Conservation (phyloP, 352 stramenopile species). For the Phytopythium mirpurense region DNA sequence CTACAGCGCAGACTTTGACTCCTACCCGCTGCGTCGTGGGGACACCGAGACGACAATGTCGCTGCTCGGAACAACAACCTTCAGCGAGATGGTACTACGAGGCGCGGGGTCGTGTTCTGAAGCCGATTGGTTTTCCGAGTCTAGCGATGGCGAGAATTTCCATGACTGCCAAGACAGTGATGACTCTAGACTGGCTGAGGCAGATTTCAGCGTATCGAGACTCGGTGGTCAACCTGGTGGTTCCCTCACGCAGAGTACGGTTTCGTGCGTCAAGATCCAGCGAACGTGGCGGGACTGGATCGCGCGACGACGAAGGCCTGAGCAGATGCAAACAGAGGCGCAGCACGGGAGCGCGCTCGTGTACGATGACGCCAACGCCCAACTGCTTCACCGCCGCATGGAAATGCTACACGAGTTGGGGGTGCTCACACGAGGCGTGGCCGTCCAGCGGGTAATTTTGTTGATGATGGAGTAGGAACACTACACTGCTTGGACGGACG, state of each 20-base stretch:
- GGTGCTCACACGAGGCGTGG: conserved; percentile 1
- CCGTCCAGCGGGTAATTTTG: not conserved
- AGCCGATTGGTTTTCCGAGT: conserved; percentile 1
- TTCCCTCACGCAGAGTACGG: not conserved
- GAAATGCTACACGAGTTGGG: not conserved
- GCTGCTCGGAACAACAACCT: conserved; percentile 13
- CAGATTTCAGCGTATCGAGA: too few relatives aligned
- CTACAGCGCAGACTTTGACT: not conserved
- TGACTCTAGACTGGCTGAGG: not conserved
- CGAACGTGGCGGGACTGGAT: conserved; percentile 13
- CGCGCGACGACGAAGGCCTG: not conserved
- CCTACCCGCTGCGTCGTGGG: conserved; percentile 10
- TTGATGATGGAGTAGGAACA: too few relatives aligned
- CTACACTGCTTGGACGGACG: not conserved
- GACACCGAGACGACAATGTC: conserved; percentile 30
- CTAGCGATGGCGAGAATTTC: conserved; percentile 5
- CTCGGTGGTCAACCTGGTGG: not conserved
- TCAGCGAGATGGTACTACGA: conserved; percentile 12
- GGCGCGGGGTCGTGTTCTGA: not conserved
- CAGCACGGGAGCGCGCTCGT: not conserved
- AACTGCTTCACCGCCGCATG: not conserved
- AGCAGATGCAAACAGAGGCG: not conserved
- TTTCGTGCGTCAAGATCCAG: conserved; percentile 11
- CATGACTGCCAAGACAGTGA: conserved; percentile 2
- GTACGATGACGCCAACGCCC: not conserved